Conservation (phyloP, 2,329 filamentous ascomycete genomes). For the Alternaria ventricosa region DNA sequence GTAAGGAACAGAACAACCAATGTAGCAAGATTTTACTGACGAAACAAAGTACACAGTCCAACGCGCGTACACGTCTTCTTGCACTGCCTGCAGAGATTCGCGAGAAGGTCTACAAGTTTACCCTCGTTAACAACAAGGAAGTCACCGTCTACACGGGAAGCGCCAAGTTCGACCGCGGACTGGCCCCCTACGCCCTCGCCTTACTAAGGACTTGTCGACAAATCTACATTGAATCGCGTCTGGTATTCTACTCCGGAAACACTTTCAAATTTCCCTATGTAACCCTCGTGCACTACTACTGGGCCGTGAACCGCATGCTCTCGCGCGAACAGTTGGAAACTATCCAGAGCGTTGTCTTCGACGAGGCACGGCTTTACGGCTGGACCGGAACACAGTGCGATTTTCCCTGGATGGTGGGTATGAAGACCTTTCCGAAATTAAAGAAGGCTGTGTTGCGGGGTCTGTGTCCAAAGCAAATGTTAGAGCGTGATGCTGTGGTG, state of each 20-base stretch:
- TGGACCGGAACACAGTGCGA: not conserved
- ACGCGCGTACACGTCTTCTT: not conserved
- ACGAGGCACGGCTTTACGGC: not conserved
- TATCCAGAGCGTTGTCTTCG: not conserved
- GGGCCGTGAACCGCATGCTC: too few species aligned
- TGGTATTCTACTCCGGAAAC: not conserved
- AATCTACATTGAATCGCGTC: not conserved
- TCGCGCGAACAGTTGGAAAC: not conserved
- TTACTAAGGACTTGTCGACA: not conserved
- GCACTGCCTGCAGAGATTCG: not conserved
- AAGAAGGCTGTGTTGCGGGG: not conserved
- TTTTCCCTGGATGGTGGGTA: not conserved
- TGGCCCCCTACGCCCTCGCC: not conserved
- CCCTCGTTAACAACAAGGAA: not conserved
- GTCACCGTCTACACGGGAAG: not conserved
- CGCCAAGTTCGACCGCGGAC: not conserved
- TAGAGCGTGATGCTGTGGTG: not conserved
- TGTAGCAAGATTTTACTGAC: not conserved
- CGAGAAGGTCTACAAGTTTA: not conserved
- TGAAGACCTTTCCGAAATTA: not conserved
- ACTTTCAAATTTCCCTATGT: not conserved
- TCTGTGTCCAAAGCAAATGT: not conserved
- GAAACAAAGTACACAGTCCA: not conserved
- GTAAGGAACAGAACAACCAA: not conserved
- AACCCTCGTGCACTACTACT: too few species aligned